Evolutionary conservation across 2,329 filamentous ascomycete species (phyloP).

Genomic region (Coniella vitis): DNA sequence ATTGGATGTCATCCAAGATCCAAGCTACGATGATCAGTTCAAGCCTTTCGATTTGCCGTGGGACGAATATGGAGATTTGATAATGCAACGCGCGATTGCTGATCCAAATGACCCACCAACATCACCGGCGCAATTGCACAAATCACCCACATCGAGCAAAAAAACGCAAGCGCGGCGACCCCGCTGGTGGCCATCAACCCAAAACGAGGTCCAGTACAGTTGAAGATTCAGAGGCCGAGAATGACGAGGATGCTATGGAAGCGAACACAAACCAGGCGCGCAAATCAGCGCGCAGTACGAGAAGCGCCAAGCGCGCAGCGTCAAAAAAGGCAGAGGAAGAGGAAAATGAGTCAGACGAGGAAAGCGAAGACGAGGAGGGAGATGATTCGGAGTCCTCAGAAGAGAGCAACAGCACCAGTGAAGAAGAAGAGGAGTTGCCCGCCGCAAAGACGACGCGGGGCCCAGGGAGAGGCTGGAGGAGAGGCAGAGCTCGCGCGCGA

Average conservation of each 20-base stretch:
- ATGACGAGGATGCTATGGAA: conserved; percentile 26
- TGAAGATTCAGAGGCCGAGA: conserved; percentile 44
- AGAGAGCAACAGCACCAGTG: neutral
- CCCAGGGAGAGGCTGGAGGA: conserved; percentile 27
- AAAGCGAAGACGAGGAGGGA: conserved; percentile 24
- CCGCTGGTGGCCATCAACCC: conserved; percentile 22
- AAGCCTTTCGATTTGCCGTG: conserved; percentile 58
- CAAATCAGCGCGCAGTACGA: conserved; percentile 35
- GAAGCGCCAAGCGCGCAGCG: conserved; percentile 38
- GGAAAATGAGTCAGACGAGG: conserved; percentile 19
- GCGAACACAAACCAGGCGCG: conserved; percentile 29
- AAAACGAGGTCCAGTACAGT: conserved; percentile 40
- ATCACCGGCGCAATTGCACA: conserved; percentile 40
- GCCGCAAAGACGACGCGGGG: conserved; percentile 31
- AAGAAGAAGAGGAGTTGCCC: conserved; percentile 28
- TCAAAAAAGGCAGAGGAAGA: conserved; percentile 27
- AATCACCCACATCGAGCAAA: conserved; percentile 27
- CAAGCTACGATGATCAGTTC: conserved; percentile 53
- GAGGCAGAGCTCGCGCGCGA: conserved; percentile 28
- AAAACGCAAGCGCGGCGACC: conserved; percentile 40
- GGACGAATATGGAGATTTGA: conserved; percentile 38
- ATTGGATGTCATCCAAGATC: conserved; percentile 46
- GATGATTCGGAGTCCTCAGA: conserved; percentile 9
- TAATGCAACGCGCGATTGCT: conserved; percentile 38
- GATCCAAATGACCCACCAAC: conserved; percentile 40